Evolutionary conservation across 2,329 filamentous ascomycete species (phyloP).

Genomic region (Monilinia aucupariae): DNA sequence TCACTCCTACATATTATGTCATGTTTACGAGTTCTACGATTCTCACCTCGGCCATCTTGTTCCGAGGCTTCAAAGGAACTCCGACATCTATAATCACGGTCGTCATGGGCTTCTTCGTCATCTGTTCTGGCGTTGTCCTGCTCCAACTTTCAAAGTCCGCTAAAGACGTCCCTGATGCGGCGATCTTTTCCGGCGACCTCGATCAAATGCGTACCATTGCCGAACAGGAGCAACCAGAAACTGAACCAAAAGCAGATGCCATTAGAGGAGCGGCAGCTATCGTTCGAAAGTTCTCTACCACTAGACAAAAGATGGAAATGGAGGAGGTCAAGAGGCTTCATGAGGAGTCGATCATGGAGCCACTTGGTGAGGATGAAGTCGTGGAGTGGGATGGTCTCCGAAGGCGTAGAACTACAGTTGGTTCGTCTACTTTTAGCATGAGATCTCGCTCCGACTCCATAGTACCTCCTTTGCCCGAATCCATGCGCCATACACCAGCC

Average conservation of each 20-base stretch:
- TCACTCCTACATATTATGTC: conserved; percentile 98
- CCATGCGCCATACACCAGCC: conserved; percentile 22
- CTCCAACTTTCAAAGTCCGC: conserved; percentile 96
- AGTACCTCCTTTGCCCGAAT: conserved; percentile 29
- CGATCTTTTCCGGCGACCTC: conserved; percentile 86
- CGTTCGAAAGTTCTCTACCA: conserved; percentile 71
- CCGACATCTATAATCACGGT: conserved; percentile 76
- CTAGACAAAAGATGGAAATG: conserved; percentile 71
- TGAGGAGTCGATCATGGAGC: conserved; percentile 71
- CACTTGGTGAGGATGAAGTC: conserved; percentile 71
- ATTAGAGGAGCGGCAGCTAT: conserved; percentile 89
- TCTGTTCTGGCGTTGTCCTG: conserved; percentile 86
- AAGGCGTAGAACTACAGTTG: conserved; percentile 56
- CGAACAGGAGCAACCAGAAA: conserved; percentile 92
- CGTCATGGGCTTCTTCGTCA: conserved; percentile 87
- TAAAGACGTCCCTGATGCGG: conserved; percentile 91
- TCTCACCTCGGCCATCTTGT: conserved; percentile 85
- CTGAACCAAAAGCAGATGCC: conserved; percentile 91
- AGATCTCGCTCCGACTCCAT: conserved; percentile 31
- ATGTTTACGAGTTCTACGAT: conserved; percentile 97
- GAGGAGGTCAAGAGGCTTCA: conserved; percentile 73
- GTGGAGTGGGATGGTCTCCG: conserved; percentile 87
- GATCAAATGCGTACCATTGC: conserved; percentile 94
- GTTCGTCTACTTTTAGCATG: conserved; percentile 28
- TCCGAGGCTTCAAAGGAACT: conserved; percentile 89